These are phyloP conservation scores for Cutaneotrichosporon sp. DNA, from an alignment of 1,284 basidiomycete genomes.

Conservation along the genomic window DNA sequence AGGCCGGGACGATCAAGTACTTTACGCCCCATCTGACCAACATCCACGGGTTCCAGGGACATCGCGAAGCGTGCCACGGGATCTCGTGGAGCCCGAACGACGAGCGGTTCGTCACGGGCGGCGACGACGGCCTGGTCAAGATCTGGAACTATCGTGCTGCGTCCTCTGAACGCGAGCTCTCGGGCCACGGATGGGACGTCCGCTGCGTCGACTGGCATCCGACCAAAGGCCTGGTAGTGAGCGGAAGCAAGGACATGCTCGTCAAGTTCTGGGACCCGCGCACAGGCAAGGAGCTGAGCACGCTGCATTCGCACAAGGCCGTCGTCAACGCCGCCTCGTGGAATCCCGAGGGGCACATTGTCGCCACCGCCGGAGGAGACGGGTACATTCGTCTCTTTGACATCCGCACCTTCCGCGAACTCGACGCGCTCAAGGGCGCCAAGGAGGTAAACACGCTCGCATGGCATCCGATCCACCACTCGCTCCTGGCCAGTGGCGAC, in stretches of 20 bases:
- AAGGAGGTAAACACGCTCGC: conserved; percentile 95
- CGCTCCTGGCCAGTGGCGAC: conserved; percentile 84
- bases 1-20: conserved; percentile 93
- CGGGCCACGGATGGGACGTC: conserved; percentile 97
- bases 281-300: conserved; percentile 79
- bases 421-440: conserved; percentile 75
- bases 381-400: conserved; percentile 96
- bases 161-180: conserved; percentile 75
- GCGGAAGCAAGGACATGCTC: conserved; percentile 94
- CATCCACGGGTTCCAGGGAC: conserved; percentile 85
- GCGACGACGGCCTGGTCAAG: conserved; percentile 89
- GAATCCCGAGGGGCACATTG: conserved; percentile 88
- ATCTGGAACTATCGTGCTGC: conserved; percentile 95
- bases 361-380: conserved; percentile 91
- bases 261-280: conserved; percentile 99
- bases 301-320: conserved; percentile 95
- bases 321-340: conserved; percentile 89
- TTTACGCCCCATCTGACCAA: conserved; percentile 99
- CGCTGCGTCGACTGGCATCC: conserved; percentile 99
- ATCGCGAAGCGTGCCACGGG: conserved; percentile 84
- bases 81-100: conserved; percentile 91
- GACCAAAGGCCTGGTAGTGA: conserved; percentile 87
- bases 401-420: conserved; percentile 95
- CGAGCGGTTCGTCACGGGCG: conserved; percentile 84
- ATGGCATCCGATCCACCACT: conserved; percentile 92